These are phyloP conservation scores for Crepidotus variabilis DNA, from an alignment of 768 basidiomycete genomes.

Conservation along the genomic window DNA sequence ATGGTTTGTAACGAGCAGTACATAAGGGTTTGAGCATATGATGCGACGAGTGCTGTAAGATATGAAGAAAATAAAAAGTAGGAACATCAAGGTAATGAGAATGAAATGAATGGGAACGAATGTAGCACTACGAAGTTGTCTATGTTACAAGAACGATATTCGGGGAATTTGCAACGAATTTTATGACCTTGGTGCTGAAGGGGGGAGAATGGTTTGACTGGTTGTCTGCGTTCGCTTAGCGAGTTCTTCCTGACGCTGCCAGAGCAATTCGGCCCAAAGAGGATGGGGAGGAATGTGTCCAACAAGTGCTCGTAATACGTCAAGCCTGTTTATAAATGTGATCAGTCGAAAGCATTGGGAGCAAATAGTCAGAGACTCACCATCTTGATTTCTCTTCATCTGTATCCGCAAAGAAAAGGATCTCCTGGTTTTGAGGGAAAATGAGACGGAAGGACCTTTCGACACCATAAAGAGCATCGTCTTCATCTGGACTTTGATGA, in stretches of 20 bases:
- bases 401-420: constrained; percentile 88
- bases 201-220: constrained; percentile 19
- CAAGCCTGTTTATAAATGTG: constrained; percentile 54
- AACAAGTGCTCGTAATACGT: constrained; percentile 78
- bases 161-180: not conserved
- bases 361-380: constrained; percentile 38
- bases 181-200: constrained; percentile 8
- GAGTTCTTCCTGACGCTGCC: constrained; percentile 71
- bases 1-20: not conserved
- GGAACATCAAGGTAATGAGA: not conserved
- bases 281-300: constrained; percentile 91
- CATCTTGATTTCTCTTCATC: constrained; percentile 86
- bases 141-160: constrained; percentile 7
- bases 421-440: constrained; percentile 75
- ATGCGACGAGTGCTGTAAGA: not conserved
- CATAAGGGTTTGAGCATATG: not conserved
- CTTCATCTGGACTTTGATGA: constrained; percentile 54
- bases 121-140: not conserved
- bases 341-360: constrained; percentile 1
- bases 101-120: not conserved
- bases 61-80: too few species aligned
- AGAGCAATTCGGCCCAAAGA: constrained; percentile 88
- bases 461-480: constrained; percentile 62
- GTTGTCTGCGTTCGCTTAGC: constrained; percentile 27
- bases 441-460: constrained; percentile 83